Base-by-base conservation (phyloP, 2,329 filamentous ascomycete genomes). In the Fusarium virguliforme region DNA sequence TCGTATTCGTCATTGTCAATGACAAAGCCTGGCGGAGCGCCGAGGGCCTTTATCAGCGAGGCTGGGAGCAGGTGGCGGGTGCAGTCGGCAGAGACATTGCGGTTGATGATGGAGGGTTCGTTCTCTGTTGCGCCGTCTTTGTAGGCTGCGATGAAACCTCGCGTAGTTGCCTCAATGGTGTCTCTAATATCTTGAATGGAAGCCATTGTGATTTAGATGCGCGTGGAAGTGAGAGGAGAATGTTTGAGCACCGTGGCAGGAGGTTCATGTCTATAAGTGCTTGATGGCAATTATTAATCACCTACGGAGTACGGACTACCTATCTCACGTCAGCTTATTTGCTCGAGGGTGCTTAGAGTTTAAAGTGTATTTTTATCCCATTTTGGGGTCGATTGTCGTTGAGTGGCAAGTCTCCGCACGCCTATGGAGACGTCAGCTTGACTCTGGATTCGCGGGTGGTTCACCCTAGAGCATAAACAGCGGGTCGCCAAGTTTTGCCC, bases 1-100 rank as follows among this genome's bases (percentile, higher is more conserved):
- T 66, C 35, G 18, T 69, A 72, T 9, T 59, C 50, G 6, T 40
- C 61, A 10, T 71, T 71, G 7, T 30, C 26, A 48, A 71, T 71
- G 2, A 56, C 38, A 26, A 37, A 48, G n/a, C 50, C 60, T 22
- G 28, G 22, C 50, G 60, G 50, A 56, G 40, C 38, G 30, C 51
- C 60, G 6, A 62, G 24, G 15, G 30, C 12, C 8, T 26, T 34
- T 13, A 43, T 4, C 13, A 62, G 8, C 35, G 10, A 58, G 9
- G 1, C 61, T 38, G 69, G 69, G 3, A 71, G 65, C 22, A 71
- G 32, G 6, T 64, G 54, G 1, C 69, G 58, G 26, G 35, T 37
- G 10, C 69, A 71, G 6, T 65, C 41, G 3, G 24, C 3, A 3
- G 58, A 43, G 24, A 55, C 28, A 3, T 69, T 18, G 5, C 65